Percentiles rank a stretch among this genome's conserved stretches.
These are phyloP conservation scores for Corrigiola litoralis DNA, from an alignment of 179 eudicot species.

Conservation along the genomic window DNA sequence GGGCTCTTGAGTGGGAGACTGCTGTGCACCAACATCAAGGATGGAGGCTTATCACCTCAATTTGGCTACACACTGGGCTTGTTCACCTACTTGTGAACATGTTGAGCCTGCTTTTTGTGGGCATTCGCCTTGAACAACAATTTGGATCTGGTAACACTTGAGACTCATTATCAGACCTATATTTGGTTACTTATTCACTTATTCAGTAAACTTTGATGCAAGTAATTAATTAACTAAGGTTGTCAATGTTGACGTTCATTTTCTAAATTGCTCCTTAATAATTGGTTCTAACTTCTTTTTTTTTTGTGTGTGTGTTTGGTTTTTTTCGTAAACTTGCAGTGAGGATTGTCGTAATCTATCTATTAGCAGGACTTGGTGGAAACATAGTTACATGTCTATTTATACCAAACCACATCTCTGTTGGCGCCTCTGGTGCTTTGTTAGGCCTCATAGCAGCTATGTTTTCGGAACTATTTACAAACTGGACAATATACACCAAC, in stretches of 20 bases:
- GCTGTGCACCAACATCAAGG: slow-evolving; percentile 49
- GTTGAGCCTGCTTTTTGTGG: slow-evolving; percentile 58
- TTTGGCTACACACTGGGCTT: slow-evolving; percentile 82
- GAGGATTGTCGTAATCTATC: slow-evolving; percentile 53
- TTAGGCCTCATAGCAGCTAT: slow-evolving; percentile 75
- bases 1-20: slow-evolving; percentile 55
- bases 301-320: not conserved
- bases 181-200: no score
- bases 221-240: no score
- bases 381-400: slow-evolving; percentile 59
- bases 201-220: no score
- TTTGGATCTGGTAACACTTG: slow-evolving; percentile 61
- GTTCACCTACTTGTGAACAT: slow-evolving; percentile 66
- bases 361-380: slow-evolving; percentile 71
- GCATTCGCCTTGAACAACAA: slow-evolving; percentile 79
- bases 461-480: slow-evolving; percentile 72
- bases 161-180: no score
- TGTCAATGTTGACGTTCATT: no score
- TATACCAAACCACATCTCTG: slow-evolving; percentile 42
- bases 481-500: slow-evolving; percentile 68
- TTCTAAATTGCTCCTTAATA: no score
- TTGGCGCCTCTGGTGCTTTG: slow-evolving; percentile 80
- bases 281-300: no score
- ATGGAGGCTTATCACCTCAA: slow-evolving; percentile 77
- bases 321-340: slow-evolving; percentile 33